Conservation (phyloP, 306 rosid genomes). For the Cotoneaster glaucophyllus region DNA sequence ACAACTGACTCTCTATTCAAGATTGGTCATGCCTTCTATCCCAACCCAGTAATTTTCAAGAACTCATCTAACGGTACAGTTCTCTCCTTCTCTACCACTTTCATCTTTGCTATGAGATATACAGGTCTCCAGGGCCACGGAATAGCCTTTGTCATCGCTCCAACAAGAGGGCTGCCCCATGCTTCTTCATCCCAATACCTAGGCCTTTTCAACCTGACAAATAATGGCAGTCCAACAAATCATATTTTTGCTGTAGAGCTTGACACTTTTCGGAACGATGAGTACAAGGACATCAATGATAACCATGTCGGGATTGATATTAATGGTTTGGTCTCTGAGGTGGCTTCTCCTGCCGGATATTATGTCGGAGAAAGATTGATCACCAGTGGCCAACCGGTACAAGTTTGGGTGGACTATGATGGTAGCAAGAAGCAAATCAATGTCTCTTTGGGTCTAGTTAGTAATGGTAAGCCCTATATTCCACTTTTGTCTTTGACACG, state of each 20-base stretch:
- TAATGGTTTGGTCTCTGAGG: conserved; percentile 31
- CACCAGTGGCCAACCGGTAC: conserved; percentile 39
- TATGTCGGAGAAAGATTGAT: conserved; percentile 9
- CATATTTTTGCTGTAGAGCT: conserved; percentile 49
- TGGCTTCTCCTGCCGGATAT: conserved; percentile 35
- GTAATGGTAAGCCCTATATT: conserved; percentile 28
- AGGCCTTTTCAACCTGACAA: conserved; percentile 45
- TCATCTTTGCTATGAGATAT: conserved; percentile 46
- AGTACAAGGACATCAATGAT: conserved; percentile 50
- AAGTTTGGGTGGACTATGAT: conserved; percentile 65
- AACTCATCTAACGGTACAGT: conserved; percentile 15
- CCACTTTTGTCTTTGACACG: conserved; percentile 38
- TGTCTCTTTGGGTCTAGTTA: conserved; percentile 49
- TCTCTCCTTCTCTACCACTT: conserved; percentile 53
- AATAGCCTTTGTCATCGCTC: conserved; percentile 46
- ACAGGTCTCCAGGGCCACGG: conserved; percentile 50
- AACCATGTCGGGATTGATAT: conserved; percentile 70
- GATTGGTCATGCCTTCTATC: conserved; percentile 53
- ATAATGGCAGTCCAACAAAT: conserved; percentile 35
- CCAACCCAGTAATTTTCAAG: conserved; percentile 35
- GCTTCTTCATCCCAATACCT: conserved; percentile 39
- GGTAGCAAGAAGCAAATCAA: conserved; percentile 21
- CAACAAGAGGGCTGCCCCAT: conserved; percentile 32
- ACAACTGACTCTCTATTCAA: conserved; percentile 40
- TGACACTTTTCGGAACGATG: conserved; percentile 37